phyloP scores from a whole-genome alignment of 2,329 filamentous ascomycete species.

The Eurotiales sp. region DNA sequence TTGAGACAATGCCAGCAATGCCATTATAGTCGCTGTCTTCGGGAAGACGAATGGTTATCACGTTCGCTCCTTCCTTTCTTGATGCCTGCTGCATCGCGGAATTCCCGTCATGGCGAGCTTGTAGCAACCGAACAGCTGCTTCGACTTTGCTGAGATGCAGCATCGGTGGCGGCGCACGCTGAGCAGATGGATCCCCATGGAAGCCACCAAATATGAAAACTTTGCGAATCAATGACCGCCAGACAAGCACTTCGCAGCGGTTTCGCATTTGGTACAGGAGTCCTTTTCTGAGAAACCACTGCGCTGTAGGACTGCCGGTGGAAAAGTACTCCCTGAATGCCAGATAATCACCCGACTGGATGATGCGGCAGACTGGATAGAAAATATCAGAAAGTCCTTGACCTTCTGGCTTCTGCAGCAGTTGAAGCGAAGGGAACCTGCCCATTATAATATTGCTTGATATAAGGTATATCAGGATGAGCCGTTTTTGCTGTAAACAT shows the following conservation, averaged over 20 bases:
- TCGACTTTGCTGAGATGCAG: constrained; percentile 69
- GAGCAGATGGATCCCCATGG: constrained; percentile 50
- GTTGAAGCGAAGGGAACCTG: constrained; percentile 66
- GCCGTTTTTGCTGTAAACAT: constrained; percentile 63
- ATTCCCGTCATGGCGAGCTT: constrained; percentile 36
- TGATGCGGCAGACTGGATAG: constrained; percentile 66
- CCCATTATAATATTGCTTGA: constrained; percentile 79
- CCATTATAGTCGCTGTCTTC: constrained; percentile 32
- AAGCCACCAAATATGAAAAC: constrained; percentile 75
- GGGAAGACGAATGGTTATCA: constrained; percentile 27
- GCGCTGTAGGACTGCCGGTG: constrained; percentile 49
- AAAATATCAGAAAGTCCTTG: constrained; percentile 63
- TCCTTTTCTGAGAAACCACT: constrained; percentile 73
- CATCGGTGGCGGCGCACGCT: constrained; percentile 62
- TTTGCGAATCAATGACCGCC: constrained; percentile 75
- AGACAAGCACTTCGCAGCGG: constrained; percentile 75
- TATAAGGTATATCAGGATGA: constrained; percentile 80
- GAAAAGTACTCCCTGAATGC: constrained; percentile 68
- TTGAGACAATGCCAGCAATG: constrained; percentile 16
- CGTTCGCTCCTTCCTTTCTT: constrained; percentile 8
- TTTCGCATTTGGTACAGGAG: constrained; percentile 72
- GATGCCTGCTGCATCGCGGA: constrained; percentile 10
- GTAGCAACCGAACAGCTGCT: constrained; percentile 60
- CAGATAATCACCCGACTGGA: constrained; percentile 70
- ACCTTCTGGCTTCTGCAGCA: constrained; percentile 70